These are phyloP conservation scores for Solanum chaucha DNA, from an alignment of 257 asterid species.

Conservation along the genomic window DNA sequence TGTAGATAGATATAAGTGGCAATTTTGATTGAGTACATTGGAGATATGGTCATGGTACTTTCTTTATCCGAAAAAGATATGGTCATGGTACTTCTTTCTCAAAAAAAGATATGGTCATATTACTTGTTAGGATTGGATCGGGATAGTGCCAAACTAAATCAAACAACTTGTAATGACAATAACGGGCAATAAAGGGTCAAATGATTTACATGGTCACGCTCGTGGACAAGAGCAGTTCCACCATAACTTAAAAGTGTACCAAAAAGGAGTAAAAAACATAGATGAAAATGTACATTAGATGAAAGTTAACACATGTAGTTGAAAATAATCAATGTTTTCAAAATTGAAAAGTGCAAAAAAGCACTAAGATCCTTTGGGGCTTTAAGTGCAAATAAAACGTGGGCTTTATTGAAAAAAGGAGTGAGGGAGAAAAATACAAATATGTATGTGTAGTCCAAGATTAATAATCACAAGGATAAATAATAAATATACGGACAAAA, in stretches of 20 bases:
- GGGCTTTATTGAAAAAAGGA: neutral
- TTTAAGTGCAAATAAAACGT: neutral
- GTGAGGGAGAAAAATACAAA: neutral
- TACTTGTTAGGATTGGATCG: neutral
- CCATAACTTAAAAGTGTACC: neutral
- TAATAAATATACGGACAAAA: too few species aligned
- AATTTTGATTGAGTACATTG: neutral
- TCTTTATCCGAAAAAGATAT: neutral
- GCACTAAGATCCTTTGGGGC: neutral
- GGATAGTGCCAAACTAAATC: neutral
- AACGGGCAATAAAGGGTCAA: neutral
- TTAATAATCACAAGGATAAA: neutral
- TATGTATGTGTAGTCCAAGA: neutral
- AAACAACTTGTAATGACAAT: neutral
- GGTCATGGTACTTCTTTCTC: neutral
- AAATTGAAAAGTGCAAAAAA: neutral
- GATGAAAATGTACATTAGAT: neutral
- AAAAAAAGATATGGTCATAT: neutral
- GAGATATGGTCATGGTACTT: neutral
- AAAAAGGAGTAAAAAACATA: neutral
- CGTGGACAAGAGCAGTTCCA: neutral
- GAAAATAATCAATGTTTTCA: neutral
- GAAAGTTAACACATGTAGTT: neutral
- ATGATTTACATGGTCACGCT: neutral
- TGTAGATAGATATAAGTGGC: neutral